phyloP scores from a whole-genome alignment of 2,329 filamentous ascomycete genomes.

The Neofusicoccum kwambonambiense region DNA sequence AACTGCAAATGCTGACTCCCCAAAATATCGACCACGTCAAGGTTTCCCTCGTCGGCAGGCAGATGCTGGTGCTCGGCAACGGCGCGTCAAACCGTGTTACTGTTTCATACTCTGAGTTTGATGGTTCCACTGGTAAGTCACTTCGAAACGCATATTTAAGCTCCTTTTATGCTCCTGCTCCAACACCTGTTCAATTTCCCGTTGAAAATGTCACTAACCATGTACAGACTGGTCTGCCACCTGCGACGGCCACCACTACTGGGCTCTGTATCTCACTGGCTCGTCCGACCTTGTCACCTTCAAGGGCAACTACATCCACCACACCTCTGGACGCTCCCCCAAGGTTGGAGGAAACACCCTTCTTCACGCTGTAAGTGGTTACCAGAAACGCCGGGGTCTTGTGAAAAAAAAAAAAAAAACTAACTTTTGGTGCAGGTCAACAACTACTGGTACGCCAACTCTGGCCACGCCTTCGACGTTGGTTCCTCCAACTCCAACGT shows the following conservation, averaged over 20 bases:
- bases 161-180: too few relatives aligned
- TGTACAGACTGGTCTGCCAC: constrained; percentile 51
- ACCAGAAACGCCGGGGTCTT: too few relatives aligned
- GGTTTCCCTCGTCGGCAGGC: constrained; percentile 58
- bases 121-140: constrained; percentile 45
- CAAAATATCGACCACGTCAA: constrained; percentile 30
- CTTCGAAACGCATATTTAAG: too few relatives aligned
- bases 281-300: constrained; percentile 57
- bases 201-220: too few relatives aligned
- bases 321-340: constrained; percentile 56
- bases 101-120: constrained; percentile 60
- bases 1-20: background rate
- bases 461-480: constrained; percentile 58
- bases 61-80: constrained; percentile 60
- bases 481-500: constrained; percentile 38
- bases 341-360: constrained; percentile 58
- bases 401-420: too few relatives aligned
- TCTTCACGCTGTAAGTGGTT: constrained; percentile 46
- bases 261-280: constrained; percentile 57
- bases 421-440: constrained; percentile 42
- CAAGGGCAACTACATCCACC: constrained; percentile 62
- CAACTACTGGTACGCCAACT: constrained; percentile 60
- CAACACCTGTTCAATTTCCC: too few relatives aligned
- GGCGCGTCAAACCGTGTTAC: constrained; percentile 55
- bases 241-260: constrained; percentile 61